Conservation (phyloP, 2,329 filamentous ascomycete species). For the Cladophialophora chaetospira region DNA sequence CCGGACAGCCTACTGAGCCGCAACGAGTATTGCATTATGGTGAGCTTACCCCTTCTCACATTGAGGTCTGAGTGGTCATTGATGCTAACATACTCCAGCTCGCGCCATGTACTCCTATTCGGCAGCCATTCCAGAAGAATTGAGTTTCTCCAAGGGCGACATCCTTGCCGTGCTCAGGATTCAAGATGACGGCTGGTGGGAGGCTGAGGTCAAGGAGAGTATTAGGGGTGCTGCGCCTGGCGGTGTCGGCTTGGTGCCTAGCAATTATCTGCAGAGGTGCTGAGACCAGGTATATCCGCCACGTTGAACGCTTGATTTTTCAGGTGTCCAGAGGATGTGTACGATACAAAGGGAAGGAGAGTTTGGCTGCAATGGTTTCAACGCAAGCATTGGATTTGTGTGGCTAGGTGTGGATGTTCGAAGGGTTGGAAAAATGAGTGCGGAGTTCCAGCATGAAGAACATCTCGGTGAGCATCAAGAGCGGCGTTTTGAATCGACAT, state of each 20-base stretch:
- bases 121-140: slow-evolving; percentile 91
- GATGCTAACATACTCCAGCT: no score
- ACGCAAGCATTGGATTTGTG: no score
- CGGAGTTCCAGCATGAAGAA: no score
- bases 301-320: no score
- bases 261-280: slow-evolving; percentile 66
- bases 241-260: slow-evolving; percentile 63
- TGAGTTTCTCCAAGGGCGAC: slow-evolving; percentile 90
- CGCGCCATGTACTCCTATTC: slow-evolving; percentile 92
- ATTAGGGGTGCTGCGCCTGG: slow-evolving; percentile 43
- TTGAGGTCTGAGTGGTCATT: no score
- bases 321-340: no score
- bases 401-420: no score
- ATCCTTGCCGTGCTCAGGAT: slow-evolving; percentile 82
- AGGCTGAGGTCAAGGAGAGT: slow-evolving; percentile 82
- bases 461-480: no score
- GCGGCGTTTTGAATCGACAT: no score
- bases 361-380: no score
- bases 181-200: slow-evolving; percentile 98
- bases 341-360: no score
- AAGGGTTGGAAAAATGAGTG: no score
- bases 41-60: slow-evolving; percentile 60
- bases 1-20: slow-evolving; percentile 4
- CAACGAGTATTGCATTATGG: slow-evolving; percentile 80
- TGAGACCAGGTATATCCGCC: slow-evolving; percentile 33